Percentiles rank a stretch among this genome's conserved stretches.
Evolutionary conservation across 495 filamentous ascomycete genomes (phyloP).

Genomic region (Penicillium steckii): DNA sequence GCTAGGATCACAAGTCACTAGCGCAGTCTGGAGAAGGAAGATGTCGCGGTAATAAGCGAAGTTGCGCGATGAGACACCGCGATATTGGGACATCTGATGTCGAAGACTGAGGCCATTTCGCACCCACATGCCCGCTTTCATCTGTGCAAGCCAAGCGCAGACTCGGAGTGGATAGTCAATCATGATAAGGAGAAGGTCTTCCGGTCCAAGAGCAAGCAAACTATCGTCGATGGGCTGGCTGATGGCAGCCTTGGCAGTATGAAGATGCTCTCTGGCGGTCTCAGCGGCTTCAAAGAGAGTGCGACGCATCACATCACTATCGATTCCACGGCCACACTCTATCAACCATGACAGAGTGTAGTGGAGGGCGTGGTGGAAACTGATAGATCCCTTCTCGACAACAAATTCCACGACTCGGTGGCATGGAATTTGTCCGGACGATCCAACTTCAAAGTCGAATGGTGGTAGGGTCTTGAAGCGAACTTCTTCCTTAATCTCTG

Average conservation of each 20-base stretch:
- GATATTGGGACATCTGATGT: conserved; percentile 91
- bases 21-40: conserved; percentile 85
- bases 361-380: conserved; percentile 96
- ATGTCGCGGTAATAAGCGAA: conserved; percentile 94
- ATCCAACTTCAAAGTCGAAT: conserved; percentile 74
- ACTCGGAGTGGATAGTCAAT: conserved; percentile 94
- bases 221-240: conserved; percentile 14
- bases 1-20: conserved; percentile 82
- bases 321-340: conserved; percentile 80
- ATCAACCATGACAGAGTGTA: conserved; percentile 98
- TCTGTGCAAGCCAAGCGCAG: conserved; percentile 95
- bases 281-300: conserved; percentile 59
- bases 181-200: conserved; percentile 80
- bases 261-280: conserved; percentile 32
- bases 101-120: conserved; percentile 93
- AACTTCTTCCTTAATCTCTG: conserved; percentile 82
- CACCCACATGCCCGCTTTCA: conserved; percentile 98
- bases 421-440: conserved; percentile 35
- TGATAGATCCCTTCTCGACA: conserved; percentile 85
- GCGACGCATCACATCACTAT: conserved; percentile 57
- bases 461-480: conserved; percentile 72
- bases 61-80: conserved; percentile 81
- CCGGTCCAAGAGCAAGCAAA: conserved; percentile 39
- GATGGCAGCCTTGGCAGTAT: conserved; percentile 11
- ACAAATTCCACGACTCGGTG: conserved; percentile 78